Base-by-base conservation (phyloP, 2,329 filamentous ascomycete genomes). In the Teratosphaeria epicoccoides region DNA sequence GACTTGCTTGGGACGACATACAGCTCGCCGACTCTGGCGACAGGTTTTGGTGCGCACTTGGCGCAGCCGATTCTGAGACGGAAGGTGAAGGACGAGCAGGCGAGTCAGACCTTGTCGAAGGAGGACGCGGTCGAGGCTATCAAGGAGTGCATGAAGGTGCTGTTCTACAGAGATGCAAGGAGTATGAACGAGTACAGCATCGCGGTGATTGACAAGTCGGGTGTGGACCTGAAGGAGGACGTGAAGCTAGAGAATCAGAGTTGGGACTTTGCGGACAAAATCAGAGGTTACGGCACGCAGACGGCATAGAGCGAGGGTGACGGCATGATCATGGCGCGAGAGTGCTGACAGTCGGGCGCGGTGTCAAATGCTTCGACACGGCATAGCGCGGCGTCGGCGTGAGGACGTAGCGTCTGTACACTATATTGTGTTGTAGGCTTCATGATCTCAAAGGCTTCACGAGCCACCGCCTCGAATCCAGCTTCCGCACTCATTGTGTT, bases 181-280 rank as follows among this genome's bases (percentile, higher is more conserved):
- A 94, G 87, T 74, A 74, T 93, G 73, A 89, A 96, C 72, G 79
- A 80, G 61, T 98, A 96, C 76, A 93, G 87, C 59, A 84, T 97
- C 68, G 91, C 91, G 20, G 79, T 97, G 50, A 79, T 98, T 52
- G 93, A 87, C 51, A 87, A 88, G 47, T 88, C 69, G 48, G 66
- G 87, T n/a, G 83, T 97, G 53, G 85, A 94, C 51, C 69, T 96
- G 60, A 84, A 84, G 70, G 82, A 94, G 71, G 75, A 86, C 63
- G 87, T 95, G 76, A 83, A 89, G 78, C 77, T 98, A 59, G 90
- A 97, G 78, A 79, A 84, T 63, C 91, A 97, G 79, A 96, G 89
- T 79, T 97, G 91, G 93, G 89, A 87, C 49, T 98, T 98, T 75
- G 93, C 93, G 23, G 91, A 97, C 68, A 80, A 84, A 62, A 96